Evolutionary conservation across 2,329 filamentous ascomycete genomes (phyloP).

Genomic region (Coniella lustricola): DNA sequence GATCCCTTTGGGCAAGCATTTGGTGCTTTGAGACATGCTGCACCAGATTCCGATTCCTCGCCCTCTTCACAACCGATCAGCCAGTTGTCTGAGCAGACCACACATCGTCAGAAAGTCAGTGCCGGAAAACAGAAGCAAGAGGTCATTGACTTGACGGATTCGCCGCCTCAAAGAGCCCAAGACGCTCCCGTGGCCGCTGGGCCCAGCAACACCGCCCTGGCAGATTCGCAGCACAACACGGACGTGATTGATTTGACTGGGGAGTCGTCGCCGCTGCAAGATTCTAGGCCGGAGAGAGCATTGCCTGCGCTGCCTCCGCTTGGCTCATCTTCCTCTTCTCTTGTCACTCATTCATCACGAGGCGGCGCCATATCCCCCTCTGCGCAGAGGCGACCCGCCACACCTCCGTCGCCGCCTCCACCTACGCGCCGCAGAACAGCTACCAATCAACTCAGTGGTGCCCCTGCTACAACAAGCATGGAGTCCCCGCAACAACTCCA

Average conservation of each 20-base stretch:
- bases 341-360: background rate
- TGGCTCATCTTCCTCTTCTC: background rate
- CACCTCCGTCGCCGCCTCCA: conserved; percentile 15
- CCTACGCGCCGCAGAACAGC: conserved; percentile 13
- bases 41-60: too few species aligned
- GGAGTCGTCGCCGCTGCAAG: conserved; percentile 3
- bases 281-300: conserved; percentile 12
- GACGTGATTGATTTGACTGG: conserved; percentile 16
- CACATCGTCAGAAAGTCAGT: background rate
- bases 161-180: background rate
- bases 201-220: background rate
- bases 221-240: background rate
- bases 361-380: conserved; percentile 5
- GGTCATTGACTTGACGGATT: conserved; percentile 9
- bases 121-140: background rate
- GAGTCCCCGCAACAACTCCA: background rate
- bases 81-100: background rate
- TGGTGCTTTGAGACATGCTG: too few species aligned
- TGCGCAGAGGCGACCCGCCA: conserved; percentile 10
- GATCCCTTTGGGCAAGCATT: too few species aligned
- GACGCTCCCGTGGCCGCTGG: background rate
- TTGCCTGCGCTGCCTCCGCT: conserved; percentile 6
- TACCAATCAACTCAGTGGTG: conserved; percentile 4
- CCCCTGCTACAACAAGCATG: background rate
- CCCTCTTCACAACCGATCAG: background rate